Percentiles rank a stretch among this genome's conserved stretches.
Conservation (phyloP, 2,329 filamentous ascomycete genomes). For the Clarireedia hainanense region DNA sequence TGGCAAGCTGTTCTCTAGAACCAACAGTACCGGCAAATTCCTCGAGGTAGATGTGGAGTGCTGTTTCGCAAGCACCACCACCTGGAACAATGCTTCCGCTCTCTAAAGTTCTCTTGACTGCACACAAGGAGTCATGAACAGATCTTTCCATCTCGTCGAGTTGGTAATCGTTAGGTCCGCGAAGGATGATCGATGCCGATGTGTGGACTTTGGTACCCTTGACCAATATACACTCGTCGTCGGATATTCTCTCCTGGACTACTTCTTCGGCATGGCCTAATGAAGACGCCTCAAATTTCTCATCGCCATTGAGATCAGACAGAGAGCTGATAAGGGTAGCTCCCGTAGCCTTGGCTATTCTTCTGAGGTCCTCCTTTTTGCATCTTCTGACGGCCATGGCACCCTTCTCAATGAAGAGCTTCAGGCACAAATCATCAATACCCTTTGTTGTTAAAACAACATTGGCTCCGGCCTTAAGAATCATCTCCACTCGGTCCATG, state of each 20-base stretch:
- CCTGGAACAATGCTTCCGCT: constrained; percentile 95
- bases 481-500: constrained; percentile 91
- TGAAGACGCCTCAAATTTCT: constrained; percentile 87
- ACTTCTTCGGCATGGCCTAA: constrained; percentile 92
- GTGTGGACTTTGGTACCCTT: constrained; percentile 93
- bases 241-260: constrained; percentile 95
- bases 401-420: constrained; percentile 88
- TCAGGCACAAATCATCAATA: constrained; percentile 92
- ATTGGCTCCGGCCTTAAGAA: constrained; percentile 93
- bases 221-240: constrained; percentile 95
- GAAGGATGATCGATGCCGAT: constrained; percentile 91
- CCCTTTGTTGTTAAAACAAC: constrained; percentile 96
- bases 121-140: constrained; percentile 91
- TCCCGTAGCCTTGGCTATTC: constrained; percentile 93
- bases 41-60: constrained; percentile 96
- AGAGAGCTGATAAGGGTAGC: constrained; percentile 88
- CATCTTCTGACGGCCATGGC: constrained; percentile 94
- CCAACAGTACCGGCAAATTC: constrained; percentile 97
- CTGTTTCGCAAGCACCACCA: constrained; percentile 95
- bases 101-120: constrained; percentile 94
- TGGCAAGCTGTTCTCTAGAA: constrained; percentile 93
- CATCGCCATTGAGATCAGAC: constrained; percentile 94
- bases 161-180: constrained; percentile 91
- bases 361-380: constrained; percentile 95
- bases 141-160: constrained; percentile 99